A percentile compares a stretch with the other conserved stretches of the same genome.
Conservation (phyloP, 352 stramenopile species). For the Globisporangium irregulare region DNA sequence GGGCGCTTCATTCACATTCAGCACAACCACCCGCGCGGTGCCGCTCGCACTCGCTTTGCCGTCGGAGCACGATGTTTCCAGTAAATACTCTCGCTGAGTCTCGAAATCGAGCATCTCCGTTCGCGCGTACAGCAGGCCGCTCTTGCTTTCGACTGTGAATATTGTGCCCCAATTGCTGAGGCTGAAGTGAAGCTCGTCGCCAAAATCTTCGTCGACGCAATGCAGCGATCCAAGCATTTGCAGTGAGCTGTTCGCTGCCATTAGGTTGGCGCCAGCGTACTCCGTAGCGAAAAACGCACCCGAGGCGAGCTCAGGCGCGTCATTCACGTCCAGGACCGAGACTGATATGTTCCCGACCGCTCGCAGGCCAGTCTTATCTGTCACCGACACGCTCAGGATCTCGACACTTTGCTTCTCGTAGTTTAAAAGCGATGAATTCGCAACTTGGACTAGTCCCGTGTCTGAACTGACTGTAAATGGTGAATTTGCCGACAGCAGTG, state of each 20-base stretch:
- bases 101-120: constrained; percentile 48
- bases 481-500: constrained; percentile 9
- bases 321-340: constrained; percentile 7
- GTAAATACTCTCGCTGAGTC: constrained; percentile 21
- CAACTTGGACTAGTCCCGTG: constrained; percentile 2
- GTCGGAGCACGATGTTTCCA: constrained; percentile 39
- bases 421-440: constrained; percentile 5
- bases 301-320: neutral
- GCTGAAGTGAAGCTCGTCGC: constrained; percentile 29
- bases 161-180: constrained; percentile 19
- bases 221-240: constrained; percentile 34
- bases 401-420: constrained; percentile 7
- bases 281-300: constrained; percentile 5
- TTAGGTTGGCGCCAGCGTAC: neutral
- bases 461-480: neutral
- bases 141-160: constrained; percentile 40
- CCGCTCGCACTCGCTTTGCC: constrained; percentile 18
- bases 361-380: constrained; percentile 4
- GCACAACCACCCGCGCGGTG: constrained; percentile 25
- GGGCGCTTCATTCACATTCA: constrained; percentile 54
- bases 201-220: constrained; percentile 50
- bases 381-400: constrained; percentile 2
- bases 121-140: constrained; percentile 40
- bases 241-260: constrained; percentile 6
- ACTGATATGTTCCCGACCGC: neutral